Evolutionary conservation across 768 basidiomycete genomes (phyloP), one percentile per base, ranked within the genome.

Genomic region (Leucocoprinus leucothites): DNA sequence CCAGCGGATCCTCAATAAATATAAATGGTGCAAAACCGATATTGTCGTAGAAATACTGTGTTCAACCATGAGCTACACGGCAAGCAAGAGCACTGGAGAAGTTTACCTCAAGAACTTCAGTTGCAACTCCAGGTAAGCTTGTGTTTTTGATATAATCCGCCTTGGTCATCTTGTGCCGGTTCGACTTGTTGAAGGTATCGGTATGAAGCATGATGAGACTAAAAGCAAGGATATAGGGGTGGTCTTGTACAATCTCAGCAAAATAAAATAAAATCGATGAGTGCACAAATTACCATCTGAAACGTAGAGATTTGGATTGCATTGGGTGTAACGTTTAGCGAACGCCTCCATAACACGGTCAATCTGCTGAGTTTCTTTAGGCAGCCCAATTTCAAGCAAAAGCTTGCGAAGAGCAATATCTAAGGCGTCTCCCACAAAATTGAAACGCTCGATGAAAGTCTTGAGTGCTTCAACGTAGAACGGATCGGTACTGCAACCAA

Each of bases 161-260:
- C 68, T 96, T 98, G 35, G 88, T 84, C 97, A 99, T 99, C 74
- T 98, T 98, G 50, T 85, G 87, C 73, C 90, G 98, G 73, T 98
- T 98, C 59, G 91, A 92, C 71, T 89, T 91, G 72, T 99, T 99
- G 78, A 98, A 98, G 4, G 89, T 91, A 66, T 99, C 97, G 16
- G 97, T 99, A 67, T 98, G 95, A 48, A 98, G 77, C 96, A 99
- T 98, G 63, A 98, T 97, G 65, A 98, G 76, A 63, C 96, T 98
- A 73, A 98, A 98, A 11, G 96, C 94, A 45, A 98, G 76, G 49
- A 98, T 90, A 71, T 98, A 98, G 9, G 96, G 90, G 63, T 96
- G 87, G 64, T 97, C 94, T 95, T 58, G 31, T 41, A 43, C 54
- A 46, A 43, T 44, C n/a, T 43, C 36, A 24, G 40, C 22, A 9